Evolutionary conservation across 441 rosid genomes (phyloP).

Genomic region (Erysimum pusillum): DNA sequence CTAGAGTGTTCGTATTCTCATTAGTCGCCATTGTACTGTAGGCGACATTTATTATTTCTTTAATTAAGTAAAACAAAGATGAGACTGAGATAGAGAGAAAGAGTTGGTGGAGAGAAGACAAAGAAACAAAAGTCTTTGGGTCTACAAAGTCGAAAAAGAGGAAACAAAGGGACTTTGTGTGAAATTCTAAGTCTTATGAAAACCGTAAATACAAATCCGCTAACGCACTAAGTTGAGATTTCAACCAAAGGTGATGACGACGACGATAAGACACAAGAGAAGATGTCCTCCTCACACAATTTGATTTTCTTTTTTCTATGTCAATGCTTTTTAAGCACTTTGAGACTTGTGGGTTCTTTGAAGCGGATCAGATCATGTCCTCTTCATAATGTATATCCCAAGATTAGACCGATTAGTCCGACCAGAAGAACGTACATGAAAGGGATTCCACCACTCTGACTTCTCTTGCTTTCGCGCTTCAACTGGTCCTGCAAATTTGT

Average conservation of each 20-base stretch:
- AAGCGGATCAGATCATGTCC: conserved; percentile 28
- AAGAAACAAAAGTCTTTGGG: neutral
- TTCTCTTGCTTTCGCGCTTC: conserved; percentile 57
- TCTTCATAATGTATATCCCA: conserved; percentile 51
- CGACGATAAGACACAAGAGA: conserved; percentile 29
- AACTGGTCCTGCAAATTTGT: conserved; percentile 65
- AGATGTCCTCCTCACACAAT: conserved; percentile 39
- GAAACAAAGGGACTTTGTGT: neutral
- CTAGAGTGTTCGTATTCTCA: neutral
- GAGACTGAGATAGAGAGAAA: conserved; percentile 4
- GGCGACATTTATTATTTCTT: neutral
- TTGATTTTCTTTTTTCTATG: conserved; percentile 2
- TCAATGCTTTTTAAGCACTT: conserved; percentile 22
- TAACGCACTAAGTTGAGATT: conserved; percentile 34
- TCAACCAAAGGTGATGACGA: conserved; percentile 32
- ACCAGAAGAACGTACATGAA: conserved; percentile 43
- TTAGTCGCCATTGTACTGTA: neutral
- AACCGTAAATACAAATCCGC: conserved; percentile 27
- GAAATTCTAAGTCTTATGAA: conserved; percentile 39
- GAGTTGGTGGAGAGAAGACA: neutral
- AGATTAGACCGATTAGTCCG: conserved; percentile 45
- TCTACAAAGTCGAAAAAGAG: conserved; percentile 12
- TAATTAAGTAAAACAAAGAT: neutral
- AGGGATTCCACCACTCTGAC: conserved; percentile 49
- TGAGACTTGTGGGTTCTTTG: conserved; percentile 14